Evolutionary conservation across 176 grass and related monocot species (phyloP).

Genomic region (Metroxylon sagu): DNA sequence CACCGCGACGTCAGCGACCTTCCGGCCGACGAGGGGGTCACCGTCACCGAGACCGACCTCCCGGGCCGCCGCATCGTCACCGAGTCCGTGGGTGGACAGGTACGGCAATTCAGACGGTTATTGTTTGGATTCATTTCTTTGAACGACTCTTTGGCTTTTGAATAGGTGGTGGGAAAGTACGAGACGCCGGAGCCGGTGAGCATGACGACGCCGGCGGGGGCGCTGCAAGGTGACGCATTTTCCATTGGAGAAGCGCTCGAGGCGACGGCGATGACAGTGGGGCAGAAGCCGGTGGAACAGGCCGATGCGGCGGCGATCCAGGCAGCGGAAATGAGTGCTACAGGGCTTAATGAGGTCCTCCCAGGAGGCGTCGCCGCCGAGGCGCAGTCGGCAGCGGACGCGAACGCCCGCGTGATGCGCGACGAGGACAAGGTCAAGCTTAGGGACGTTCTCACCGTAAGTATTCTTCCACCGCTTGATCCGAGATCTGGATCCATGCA

Average conservation of each 20-base stretch:
- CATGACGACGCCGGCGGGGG: background rate
- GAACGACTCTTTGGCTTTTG: background rate
- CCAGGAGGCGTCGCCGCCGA: conserved; percentile 24
- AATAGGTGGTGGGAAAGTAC: conserved; percentile 5
- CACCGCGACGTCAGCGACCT: conserved; percentile 19
- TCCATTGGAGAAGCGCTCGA: conserved; percentile 32
- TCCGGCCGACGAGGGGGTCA: conserved; percentile 17
- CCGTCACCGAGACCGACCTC: conserved; percentile 38
- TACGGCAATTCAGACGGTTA: background rate
- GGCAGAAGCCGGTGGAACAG: conserved; percentile 16
- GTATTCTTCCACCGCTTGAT: too few relatives aligned
- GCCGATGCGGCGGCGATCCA: conserved; percentile 51
- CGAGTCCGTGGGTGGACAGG: conserved; percentile 51
- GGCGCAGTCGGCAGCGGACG: conserved; percentile 29
- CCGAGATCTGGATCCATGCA: too few relatives aligned
- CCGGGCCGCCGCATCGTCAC: conserved; percentile 33
- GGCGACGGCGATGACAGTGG: conserved; percentile 12
- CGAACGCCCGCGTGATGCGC: conserved; percentile 18
- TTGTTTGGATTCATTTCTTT: background rate
- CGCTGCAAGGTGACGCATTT: background rate
- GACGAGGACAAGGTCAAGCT: conserved; percentile 46
- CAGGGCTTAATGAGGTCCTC: conserved; percentile 10
- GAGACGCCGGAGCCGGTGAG: conserved; percentile 11
- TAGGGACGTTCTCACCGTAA: conserved; percentile 48
- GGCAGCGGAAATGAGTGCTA: conserved; percentile 43